Conservation (phyloP, 345 rosid species). For the Carallia brachiata region DNA sequence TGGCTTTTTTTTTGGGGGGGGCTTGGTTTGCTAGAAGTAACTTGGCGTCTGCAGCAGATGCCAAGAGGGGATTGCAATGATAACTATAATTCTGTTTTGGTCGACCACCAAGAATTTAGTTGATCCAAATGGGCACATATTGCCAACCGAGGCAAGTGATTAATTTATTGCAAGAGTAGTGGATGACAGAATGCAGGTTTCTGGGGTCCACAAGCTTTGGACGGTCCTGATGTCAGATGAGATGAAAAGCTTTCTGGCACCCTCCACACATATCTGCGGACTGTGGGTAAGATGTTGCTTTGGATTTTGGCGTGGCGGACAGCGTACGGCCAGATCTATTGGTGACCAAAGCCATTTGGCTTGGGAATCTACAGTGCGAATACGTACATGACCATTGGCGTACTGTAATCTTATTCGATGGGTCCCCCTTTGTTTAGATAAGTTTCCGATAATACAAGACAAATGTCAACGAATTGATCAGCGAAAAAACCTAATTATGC, state of each 20-base stretch:
- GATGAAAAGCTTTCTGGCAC: not conserved
- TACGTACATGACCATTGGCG: too few species aligned
- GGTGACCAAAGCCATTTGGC: constrained; percentile 1
- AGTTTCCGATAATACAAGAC: not conserved
- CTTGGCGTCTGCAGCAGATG: too few species aligned
- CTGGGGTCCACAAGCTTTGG: not conserved
- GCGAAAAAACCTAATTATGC: constrained; percentile 13
- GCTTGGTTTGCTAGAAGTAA: too few species aligned
- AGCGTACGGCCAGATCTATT: constrained; percentile 20
- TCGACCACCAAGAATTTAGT: too few species aligned
- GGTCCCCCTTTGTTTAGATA: not conserved
- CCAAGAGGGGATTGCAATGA: too few species aligned
- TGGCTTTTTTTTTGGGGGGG: not conserved
- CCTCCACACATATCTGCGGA: constrained; percentile 5
- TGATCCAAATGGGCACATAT: not conserved
- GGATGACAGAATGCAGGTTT: constrained; percentile 28
- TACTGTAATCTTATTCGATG: not conserved
- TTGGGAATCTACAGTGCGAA: not conserved
- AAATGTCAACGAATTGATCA: not conserved
- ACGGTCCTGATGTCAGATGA: constrained; percentile 6
- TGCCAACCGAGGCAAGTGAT: constrained; percentile 8
- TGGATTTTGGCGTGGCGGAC: not conserved
- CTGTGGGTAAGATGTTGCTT: constrained; percentile 15
- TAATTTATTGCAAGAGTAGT: constrained; percentile 3
- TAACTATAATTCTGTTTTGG: too few species aligned